Conservation (phyloP, 192 early-diverging fungal genomes). For the Linderina pennispora region DNA sequence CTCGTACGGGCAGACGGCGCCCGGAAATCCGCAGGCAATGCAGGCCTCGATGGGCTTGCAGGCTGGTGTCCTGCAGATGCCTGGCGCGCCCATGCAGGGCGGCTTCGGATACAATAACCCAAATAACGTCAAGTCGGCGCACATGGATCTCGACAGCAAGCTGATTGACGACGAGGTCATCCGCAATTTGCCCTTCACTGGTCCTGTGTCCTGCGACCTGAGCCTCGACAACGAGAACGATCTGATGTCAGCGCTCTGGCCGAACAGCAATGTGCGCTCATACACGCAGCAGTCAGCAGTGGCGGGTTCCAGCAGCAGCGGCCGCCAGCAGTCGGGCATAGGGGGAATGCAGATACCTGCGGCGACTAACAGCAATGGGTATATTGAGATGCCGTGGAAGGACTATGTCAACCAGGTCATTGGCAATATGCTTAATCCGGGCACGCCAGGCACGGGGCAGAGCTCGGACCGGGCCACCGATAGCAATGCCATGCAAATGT, state of each 20-base stretch:
- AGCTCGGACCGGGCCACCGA: too few relatives aligned
- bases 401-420: conserved; percentile 38
- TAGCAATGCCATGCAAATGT: too few relatives aligned
- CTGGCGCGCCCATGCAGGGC: too few relatives aligned
- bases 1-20: conserved; percentile 1
- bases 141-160: conserved; percentile 18
- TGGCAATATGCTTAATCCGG: too few relatives aligned
- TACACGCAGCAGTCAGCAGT: neutral
- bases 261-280: neutral
- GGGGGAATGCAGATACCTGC: neutral
- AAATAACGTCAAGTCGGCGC: neutral
- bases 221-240: conserved; percentile 7
- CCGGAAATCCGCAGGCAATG: too few relatives aligned
- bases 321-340: neutral
- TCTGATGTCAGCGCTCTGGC: neutral
- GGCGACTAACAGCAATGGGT: neutral
- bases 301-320: neutral
- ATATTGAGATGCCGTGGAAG: conserved; percentile 20
- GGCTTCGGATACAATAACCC: conserved; percentile 3
- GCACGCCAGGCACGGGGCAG: too few relatives aligned
- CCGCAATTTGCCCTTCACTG: conserved; percentile 21
- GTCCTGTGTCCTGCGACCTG: conserved; percentile 19
- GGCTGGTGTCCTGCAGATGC: too few relatives aligned
- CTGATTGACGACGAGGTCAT: conserved; percentile 29
- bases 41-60: too few relatives aligned